Evolutionary conservation across 2,329 filamentous ascomycete species (phyloP).

Genomic region (Xenosphaeropsis pyriputrescens): DNA sequence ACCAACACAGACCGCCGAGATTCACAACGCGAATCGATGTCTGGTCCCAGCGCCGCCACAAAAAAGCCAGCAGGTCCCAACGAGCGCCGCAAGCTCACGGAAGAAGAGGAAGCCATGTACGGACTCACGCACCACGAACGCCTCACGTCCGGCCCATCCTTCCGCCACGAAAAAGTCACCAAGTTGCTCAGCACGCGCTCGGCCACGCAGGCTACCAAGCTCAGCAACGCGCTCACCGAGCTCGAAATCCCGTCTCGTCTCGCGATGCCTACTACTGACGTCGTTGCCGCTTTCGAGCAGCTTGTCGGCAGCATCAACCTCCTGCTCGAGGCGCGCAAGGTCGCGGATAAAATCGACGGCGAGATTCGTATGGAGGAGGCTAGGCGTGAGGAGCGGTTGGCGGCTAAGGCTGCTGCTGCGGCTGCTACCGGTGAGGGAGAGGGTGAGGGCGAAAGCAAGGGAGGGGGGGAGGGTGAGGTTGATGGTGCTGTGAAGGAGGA

Average conservation of each 20-base stretch:
- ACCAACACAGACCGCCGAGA: slow-evolving; percentile 19
- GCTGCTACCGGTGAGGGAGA: slow-evolving; percentile 5
- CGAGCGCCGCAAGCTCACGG: slow-evolving; percentile 55
- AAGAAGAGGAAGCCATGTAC: slow-evolving; percentile 64
- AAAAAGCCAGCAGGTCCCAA: slow-evolving; percentile 21
- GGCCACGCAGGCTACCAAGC: slow-evolving; percentile 60
- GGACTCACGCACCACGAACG: slow-evolving; percentile 80
- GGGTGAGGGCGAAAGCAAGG: slow-evolving; percentile 38
- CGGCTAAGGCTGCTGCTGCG: slow-evolving; percentile 13
- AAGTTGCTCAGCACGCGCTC: slow-evolving; percentile 68
- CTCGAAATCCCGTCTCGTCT: slow-evolving; percentile 57
- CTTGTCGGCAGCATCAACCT: slow-evolving; percentile 53
- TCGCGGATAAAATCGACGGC: slow-evolving; percentile 59
- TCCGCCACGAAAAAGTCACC: slow-evolving; percentile 71
- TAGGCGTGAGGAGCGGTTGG: slow-evolving; percentile 29
- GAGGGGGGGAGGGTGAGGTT: slow-evolving; percentile 47
- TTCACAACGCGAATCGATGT: slow-evolving; percentile 16
- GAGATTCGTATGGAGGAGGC: slow-evolving; percentile 49
- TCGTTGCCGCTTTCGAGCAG: slow-evolving; percentile 56
- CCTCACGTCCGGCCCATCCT: slow-evolving; percentile 71
- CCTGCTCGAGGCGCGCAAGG: slow-evolving; percentile 59
- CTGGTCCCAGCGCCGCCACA: slow-evolving; percentile 15
- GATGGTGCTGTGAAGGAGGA: slow-evolving; percentile 51
- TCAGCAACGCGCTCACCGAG: slow-evolving; percentile 56
- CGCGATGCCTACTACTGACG: slow-evolving; percentile 58